Evolutionary conservation across 805 yeast genomes (phyloP).

Genomic region (Starmerella bombicola): DNA sequence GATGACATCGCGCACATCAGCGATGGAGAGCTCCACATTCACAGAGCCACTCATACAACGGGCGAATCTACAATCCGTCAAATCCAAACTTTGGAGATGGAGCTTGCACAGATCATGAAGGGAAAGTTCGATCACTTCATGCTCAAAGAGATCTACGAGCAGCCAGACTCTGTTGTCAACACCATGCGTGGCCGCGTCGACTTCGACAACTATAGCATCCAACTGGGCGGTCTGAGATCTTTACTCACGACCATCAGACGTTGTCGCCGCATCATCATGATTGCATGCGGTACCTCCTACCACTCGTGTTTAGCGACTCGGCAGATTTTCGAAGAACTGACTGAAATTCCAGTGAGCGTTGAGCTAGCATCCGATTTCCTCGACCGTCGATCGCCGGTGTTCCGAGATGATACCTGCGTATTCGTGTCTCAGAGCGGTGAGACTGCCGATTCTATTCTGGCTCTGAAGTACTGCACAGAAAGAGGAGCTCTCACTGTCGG

Average conservation of each 20-base stretch:
- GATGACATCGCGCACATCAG: slow-evolving; percentile 97
- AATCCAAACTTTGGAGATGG: slow-evolving; percentile 93
- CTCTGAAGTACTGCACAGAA: slow-evolving; percentile 87
- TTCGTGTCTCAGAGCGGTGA: slow-evolving; percentile 99
- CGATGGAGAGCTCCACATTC: slow-evolving; percentile 97
- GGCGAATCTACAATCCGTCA: slow-evolving; percentile 84
- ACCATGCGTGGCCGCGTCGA: slow-evolving; percentile 99
- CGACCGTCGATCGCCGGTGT: slow-evolving; percentile 92
- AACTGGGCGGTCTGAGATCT: slow-evolving; percentile 78
- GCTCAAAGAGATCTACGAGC: slow-evolving; percentile 98
- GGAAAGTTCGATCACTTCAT: slow-evolving; percentile 92
- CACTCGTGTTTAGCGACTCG: slow-evolving; percentile 97
- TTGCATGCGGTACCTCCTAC: slow-evolving; percentile 98
- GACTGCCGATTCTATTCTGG: slow-evolving; percentile 94
- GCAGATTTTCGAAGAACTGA: slow-evolving; percentile 88
- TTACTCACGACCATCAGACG: slow-evolving; percentile 82
- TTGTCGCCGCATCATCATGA: slow-evolving; percentile 91
- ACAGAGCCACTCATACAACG: slow-evolving; percentile 79
- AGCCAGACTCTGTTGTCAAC: slow-evolving; percentile 94
- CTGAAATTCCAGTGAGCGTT: slow-evolving; percentile 40
- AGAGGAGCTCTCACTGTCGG: slow-evolving; percentile 97
- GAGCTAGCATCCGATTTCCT: slow-evolving; percentile 33
- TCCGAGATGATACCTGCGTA: slow-evolving; percentile 94
- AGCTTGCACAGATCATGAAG: slow-evolving; percentile 94
- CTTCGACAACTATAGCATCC: slow-evolving; percentile 63